Base-by-base conservation (phyloP, 345 rosid genomes). In the Salix brachista region DNA sequence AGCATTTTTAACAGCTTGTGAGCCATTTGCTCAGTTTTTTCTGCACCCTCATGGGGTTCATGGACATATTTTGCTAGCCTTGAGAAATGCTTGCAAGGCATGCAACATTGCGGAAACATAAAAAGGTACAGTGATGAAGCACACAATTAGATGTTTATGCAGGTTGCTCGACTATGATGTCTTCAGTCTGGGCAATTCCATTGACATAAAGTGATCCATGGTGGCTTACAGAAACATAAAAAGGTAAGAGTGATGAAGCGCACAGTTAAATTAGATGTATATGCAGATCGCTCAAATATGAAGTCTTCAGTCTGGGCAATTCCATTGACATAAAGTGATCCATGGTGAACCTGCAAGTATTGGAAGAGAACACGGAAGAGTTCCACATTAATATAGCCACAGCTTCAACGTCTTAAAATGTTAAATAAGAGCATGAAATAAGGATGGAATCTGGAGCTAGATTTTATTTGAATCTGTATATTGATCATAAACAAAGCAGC, bases 261-360 rank as follows among this genome's bases (percentile, higher is more conserved):
- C 30, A 86, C 87, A 8, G 77, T 80, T 80, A 86, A 77, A 8
- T 75, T 37, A 32, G 76, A 82, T 48, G 80, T 78, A 81, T 86
- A 86, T 79, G 73, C 72, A 34, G 88, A 86, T 16, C 4, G 41
- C 46, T 80, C 83, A 4, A 80, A 72, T 71, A 85, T 54, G 71
- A 85, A 85, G 66, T 73, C 79, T 83, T 85, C 90, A n/a, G 66
- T 36, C 64, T 67, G 85, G 25, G 83, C 85, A 67, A 79, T 79
- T 39, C 85, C 86, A 78, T 87, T 87, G 72, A 87, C 80, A 52
- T 77, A 81, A n/a, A 85, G 83, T 13, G 25, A 79, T 50, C 86
- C 90, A 26, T 78, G 58, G 62, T 21, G 77, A 81, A 87, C 86
- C 90, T 87, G 80, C 62, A 76, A 44, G 52, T 58, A 17, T 36